Evolutionary conservation across 2,329 filamentous ascomycete species (phyloP).

Genomic region (Colletotrichum sp.): DNA sequence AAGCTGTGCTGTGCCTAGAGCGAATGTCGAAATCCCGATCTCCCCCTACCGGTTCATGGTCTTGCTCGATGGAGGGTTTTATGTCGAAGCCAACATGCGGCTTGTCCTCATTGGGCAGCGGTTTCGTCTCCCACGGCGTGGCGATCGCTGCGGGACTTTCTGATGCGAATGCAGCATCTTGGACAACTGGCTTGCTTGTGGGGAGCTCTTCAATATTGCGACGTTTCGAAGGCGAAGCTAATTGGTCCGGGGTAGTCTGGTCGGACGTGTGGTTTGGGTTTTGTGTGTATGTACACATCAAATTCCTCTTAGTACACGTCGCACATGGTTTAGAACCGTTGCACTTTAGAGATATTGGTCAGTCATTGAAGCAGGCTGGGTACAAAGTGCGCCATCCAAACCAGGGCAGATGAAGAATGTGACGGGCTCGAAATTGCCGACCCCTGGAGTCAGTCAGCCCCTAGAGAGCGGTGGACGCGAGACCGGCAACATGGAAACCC

Average conservation of each 20-base stretch:
- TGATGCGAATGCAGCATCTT: neutral
- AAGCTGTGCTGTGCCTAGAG: constrained; percentile 43
- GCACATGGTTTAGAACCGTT: constrained; percentile 26
- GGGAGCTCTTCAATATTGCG: constrained; percentile 17
- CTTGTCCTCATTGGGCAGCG: constrained; percentile 2
- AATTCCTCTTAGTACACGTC: constrained; percentile 25
- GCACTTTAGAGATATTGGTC: constrained; percentile 23
- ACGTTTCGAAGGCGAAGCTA: constrained; percentile 20
- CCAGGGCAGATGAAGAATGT: neutral
- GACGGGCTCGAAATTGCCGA: constrained; percentile 5
- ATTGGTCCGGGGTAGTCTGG: constrained; percentile 6
- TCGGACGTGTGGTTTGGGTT: constrained; percentile 5
- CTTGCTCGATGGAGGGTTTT: constrained; percentile 10
- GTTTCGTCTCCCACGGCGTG: constrained; percentile 10
- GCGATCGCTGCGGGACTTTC: constrained; percentile 7
- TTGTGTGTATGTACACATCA: constrained; percentile 24
- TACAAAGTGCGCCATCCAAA: neutral
- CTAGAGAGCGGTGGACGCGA: neutral
- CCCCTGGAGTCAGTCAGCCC: neutral
- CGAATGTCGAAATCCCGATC: constrained; percentile 15
- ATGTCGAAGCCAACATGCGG: constrained; percentile 4
- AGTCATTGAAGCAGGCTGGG: neutral
- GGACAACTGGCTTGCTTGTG: neutral
- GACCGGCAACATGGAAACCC: constrained; percentile 1
- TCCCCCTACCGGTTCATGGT: neutral